Base-by-base conservation (phyloP, 2,329 filamentous ascomycete species). In the Pleomassaria siparia region DNA sequence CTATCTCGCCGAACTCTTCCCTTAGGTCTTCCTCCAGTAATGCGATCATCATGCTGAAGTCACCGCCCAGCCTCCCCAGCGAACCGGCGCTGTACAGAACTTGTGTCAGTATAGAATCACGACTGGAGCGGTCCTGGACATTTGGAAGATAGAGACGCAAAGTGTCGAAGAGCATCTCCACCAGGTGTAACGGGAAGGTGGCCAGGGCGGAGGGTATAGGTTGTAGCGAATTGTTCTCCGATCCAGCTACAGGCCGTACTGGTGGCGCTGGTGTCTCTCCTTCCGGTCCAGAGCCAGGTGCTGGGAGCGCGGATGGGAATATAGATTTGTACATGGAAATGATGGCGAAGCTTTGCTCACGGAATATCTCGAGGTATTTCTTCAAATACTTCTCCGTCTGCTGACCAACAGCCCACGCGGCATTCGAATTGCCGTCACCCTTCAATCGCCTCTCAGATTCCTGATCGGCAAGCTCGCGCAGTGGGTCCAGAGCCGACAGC, bases 371-470 rank as follows among this genome's bases (percentile, higher is more conserved):
- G 60, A 99, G 89, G 71, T 95, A 99, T 40, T 91, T 83, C 71
- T 97, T 99, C 35, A 99, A 75, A 62, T 91, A 99, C 43, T 91
- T 82, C 70, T 97, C 94, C 1, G 91, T 96, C 69, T 97, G 94
- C 63, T 95, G 91, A 0, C 92, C 92, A 1, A 83, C 83, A 2
- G 80, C 83, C 81, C 80, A 87, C 28, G 71, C 62, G 10, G 45
- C 80, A 75, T 78, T 37, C 70, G 64, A 41, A 71, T 54, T 55
- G 48, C 66, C 47, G 43, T 60, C 54, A 10, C 20, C 63, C 11
- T 60, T 62, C 25, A 51, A 40, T 37, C 82, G 72, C 33, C 74
- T 75, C 24, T 73, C 65, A 1, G 79, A 85, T 70, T 96, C 92
- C 63, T 95, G 89, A 58, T 97, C 91, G 40, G 94, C 94, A 2